These are phyloP conservation scores for Drechslerella dactyloides DNA, from an alignment of 2,329 filamentous ascomycete species.

Conservation along the genomic window DNA sequence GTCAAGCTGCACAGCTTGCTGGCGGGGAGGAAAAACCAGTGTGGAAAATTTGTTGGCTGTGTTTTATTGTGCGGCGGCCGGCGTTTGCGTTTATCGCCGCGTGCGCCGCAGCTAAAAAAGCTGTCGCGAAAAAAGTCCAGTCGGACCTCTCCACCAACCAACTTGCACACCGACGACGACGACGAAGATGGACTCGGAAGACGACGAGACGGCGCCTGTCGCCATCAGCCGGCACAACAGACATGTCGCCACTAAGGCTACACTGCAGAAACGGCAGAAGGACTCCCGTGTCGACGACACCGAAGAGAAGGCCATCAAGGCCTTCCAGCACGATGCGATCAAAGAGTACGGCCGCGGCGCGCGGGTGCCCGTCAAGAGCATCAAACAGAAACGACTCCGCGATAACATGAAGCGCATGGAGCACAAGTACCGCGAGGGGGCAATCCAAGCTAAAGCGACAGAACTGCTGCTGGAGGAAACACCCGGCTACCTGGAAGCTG, in stretches of 20 bases:
- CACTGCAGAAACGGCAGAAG: slow-evolving; percentile 21
- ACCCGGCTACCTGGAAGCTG: slow-evolving; percentile 83
- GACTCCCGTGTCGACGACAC: slow-evolving; percentile 33
- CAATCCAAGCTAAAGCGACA: slow-evolving; percentile 86
- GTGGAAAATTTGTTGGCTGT: slow-evolving; percentile 50
- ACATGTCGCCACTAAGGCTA: slow-evolving; percentile 61
- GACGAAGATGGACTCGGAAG: slow-evolving; percentile 38
- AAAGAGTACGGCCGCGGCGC: slow-evolving; percentile 79
- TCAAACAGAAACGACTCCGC: slow-evolving; percentile 89
- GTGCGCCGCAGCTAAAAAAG: slow-evolving; percentile 46
- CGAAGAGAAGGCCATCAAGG: slow-evolving; percentile 54
- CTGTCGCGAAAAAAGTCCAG: slow-evolving; percentile 46
- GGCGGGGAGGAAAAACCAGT: slow-evolving; percentile 17
- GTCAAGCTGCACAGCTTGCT: slow-evolving; percentile 11
- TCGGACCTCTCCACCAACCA: slow-evolving; percentile 11
- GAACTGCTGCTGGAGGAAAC: slow-evolving; percentile 92
- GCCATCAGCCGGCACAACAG: slow-evolving; percentile 24
- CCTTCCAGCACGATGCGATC: slow-evolving; percentile 58
- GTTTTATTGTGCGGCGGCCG: slow-evolving; percentile 43
- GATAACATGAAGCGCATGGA: slow-evolving; percentile 80
- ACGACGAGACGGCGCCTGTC: slow-evolving; percentile 29
- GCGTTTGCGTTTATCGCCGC: slow-evolving; percentile 29
- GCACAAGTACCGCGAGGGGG: slow-evolving; percentile 78
- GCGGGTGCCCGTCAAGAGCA: slow-evolving; percentile 72
- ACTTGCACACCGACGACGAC: background rate